Evolutionary conservation across 2,329 filamentous ascomycete genomes (phyloP), one percentile per base, ranked within the genome.

Genomic region (Phyllosticta capitalensis): DNA sequence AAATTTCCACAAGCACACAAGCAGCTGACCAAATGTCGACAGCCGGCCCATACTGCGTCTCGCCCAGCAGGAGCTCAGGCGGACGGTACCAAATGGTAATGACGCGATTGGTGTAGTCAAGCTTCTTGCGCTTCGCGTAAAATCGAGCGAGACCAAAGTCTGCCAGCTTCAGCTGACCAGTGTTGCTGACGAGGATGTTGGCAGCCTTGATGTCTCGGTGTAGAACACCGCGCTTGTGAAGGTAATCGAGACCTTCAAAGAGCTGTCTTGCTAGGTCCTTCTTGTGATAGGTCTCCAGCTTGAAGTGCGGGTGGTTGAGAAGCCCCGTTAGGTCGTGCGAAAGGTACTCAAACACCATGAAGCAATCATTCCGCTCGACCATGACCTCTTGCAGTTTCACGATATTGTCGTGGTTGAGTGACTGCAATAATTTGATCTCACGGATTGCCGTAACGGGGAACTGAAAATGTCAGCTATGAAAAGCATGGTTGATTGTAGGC

Each of bases 321-420:
- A 99, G 79, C 14, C 94, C 94, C 2, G 94, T 99, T 62, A 99
- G 78, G 72, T 99, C 94, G 71, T 99, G 94, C 1, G 94, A 92
- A 30, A 97, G 81, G 70, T 99, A 99, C 72, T 99, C 94, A 65
- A 99, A 99, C 2, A 99, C 94, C 94, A 99, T 99, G 75, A 95
- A 99, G 72, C 94, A 99, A 74, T 97, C 92, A 66, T 97, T 97
- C 70, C 88, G 89, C 75, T 99, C 94, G 1, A 99, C 94, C 94
- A 99, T 99, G 65, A 95, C 90, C 75, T 96, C 91, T 64, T 89
- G 84, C 19, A 96, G 77, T 49, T 86, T 85, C 60, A 96, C 90
- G 55, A 96, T 86, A 67, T 95, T 95, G 61, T 80, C 76, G 67
- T 95, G 90, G 63, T 87, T 86, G 21, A 95, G 79, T 3, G 89